phyloP scores from a whole-genome alignment of 257 asterid species.

The Verbascum thapsus region DNA sequence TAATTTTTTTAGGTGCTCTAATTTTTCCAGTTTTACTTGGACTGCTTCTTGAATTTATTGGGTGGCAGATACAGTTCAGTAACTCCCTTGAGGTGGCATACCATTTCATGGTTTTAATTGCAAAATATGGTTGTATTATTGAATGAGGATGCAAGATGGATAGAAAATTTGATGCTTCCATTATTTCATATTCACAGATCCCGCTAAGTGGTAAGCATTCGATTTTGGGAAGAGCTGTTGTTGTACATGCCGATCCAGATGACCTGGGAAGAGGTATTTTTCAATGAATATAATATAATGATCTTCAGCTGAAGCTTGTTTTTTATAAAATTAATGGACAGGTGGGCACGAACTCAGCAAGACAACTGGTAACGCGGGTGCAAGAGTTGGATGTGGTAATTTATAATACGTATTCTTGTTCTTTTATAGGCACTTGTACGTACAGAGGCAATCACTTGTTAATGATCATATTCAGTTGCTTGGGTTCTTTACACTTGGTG shows the following conservation, averaged over 20 bases:
- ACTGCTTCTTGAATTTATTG: slow-evolving; percentile 12
- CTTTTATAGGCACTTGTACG: background rate
- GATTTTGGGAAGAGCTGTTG: slow-evolving; percentile 91
- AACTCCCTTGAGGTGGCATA: slow-evolving; percentile 4
- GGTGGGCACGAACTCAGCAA: slow-evolving; percentile 97
- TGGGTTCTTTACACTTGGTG: slow-evolving; percentile 1
- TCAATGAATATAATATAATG: slow-evolving; percentile 6
- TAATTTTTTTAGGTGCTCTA: too few relatives aligned
- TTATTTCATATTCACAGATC: slow-evolving; percentile 49
- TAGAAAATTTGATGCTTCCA: slow-evolving; percentile 9
- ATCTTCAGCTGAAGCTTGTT: background rate
- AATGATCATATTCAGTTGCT: background rate
- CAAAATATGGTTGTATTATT: background rate
- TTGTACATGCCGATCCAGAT: slow-evolving; percentile 93
- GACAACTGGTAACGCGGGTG: slow-evolving; percentile 90
- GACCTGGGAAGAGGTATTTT: slow-evolving; percentile 84
- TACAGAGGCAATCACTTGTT: background rate
- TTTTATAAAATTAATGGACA: slow-evolving; percentile 30
- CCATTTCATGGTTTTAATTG: background rate
- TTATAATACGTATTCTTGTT: background rate
- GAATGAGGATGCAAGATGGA: background rate
- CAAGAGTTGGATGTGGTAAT: slow-evolving; percentile 90
- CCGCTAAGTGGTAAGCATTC: slow-evolving; percentile 74
- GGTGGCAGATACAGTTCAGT: too few relatives aligned
- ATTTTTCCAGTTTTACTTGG: slow-evolving; percentile 19